These are phyloP conservation scores for Fonsecaea erecta DNA, from an alignment of 2,329 filamentous ascomycete genomes.

Conservation along the genomic window DNA sequence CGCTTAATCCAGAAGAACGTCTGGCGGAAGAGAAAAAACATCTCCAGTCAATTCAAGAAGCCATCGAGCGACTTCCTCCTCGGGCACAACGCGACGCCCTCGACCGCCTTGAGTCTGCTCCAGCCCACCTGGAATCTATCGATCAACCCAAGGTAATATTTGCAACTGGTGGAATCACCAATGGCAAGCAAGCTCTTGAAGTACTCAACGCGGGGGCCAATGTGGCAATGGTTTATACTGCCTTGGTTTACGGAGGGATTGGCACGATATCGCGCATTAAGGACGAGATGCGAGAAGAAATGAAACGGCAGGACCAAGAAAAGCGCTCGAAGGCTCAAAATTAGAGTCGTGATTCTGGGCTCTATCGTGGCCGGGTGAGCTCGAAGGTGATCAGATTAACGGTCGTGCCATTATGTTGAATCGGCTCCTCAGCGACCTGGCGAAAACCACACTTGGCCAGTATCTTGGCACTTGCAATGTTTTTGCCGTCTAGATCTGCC, in stretches of 20 bases:
- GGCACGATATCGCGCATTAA: constrained; percentile 63
- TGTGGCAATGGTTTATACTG: constrained; percentile 90
- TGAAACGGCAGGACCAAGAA: constrained; percentile 33
- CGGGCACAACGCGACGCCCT: constrained; percentile 25
- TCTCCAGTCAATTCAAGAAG: constrained; percentile 28
- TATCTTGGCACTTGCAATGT: constrained; percentile 27
- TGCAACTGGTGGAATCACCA: constrained; percentile 90
- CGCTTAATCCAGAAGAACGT: neutral
- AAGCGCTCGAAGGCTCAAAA: constrained; percentile 14
- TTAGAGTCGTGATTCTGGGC: neutral
- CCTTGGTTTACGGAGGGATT: constrained; percentile 65
- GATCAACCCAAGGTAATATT: constrained; percentile 75
- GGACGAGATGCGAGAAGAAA: constrained; percentile 51
- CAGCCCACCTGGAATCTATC: constrained; percentile 10
- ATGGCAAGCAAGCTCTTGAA: constrained; percentile 79
- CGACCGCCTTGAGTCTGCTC: constrained; percentile 18
- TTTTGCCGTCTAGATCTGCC: constrained; percentile 23
- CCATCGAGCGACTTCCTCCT: constrained; percentile 30
- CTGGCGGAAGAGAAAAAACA: constrained; percentile 19
- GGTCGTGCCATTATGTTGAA: constrained; percentile 18
- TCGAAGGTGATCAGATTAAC: constrained; percentile 19
- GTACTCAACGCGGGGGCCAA: constrained; percentile 87
- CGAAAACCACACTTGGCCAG: constrained; percentile 29
- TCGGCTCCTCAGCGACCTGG: constrained; percentile 7
- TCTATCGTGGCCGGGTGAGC: constrained; percentile 15